Conservation (phyloP, 768 basidiomycete genomes). For the Thelephora ganbajun region DNA sequence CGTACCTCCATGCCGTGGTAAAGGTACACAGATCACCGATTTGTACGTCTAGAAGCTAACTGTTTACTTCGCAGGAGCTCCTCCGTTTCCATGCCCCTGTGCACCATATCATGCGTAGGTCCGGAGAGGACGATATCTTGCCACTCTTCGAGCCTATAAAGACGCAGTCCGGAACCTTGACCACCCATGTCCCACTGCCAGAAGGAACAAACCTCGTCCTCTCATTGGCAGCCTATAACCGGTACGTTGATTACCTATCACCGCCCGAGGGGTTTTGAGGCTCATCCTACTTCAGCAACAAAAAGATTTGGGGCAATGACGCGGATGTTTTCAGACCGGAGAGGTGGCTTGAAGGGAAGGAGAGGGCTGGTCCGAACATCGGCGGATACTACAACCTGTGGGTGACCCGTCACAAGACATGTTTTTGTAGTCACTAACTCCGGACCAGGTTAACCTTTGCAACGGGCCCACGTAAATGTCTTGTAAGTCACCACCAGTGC, state of each 20-base stretch:
- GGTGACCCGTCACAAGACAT: not conserved
- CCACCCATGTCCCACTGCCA: conserved; percentile 31
- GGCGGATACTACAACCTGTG: conserved; percentile 29
- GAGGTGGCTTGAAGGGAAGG: conserved; percentile 11
- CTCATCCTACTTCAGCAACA: conserved; percentile 9
- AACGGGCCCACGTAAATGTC: conserved; percentile 13
- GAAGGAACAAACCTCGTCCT: conserved; percentile 36
- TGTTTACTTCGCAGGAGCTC: conserved; percentile 21
- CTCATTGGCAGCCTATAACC: conserved; percentile 42
- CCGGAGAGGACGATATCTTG: conserved; percentile 38
- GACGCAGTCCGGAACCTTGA: conserved; percentile 28
- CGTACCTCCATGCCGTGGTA: conserved; percentile 32
- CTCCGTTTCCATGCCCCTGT: conserved; percentile 41
- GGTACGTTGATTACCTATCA: conserved; percentile 17
- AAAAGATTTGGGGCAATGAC: conserved; percentile 18
- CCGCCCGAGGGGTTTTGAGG: too few relatives aligned
- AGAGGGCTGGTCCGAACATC: conserved; percentile 24
- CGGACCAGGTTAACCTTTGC: conserved; percentile 10
- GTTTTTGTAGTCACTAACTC: not conserved
- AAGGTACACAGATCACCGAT: conserved; percentile 17
- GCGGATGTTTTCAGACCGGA: conserved; percentile 18
- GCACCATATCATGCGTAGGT: conserved; percentile 37
- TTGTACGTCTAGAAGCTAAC: not conserved
- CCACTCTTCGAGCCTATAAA: conserved; percentile 42
- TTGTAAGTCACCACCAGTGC: conserved; percentile 3